Base-by-base conservation (phyloP, 805 yeast genomes). In the Candida anglica region DNA sequence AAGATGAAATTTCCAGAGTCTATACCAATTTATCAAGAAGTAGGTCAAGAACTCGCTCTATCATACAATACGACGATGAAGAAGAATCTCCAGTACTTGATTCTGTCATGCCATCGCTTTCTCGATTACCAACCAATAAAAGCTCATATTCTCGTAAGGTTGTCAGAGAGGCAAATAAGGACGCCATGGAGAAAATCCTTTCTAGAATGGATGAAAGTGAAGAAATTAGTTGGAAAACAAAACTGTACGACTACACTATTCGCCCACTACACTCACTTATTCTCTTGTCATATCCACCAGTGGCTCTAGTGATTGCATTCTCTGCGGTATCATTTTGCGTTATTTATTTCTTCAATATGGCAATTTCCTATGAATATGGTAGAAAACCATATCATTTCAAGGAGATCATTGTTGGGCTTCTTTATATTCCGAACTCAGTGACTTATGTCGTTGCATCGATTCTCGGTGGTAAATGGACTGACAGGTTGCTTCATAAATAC, bases 391-490 rank as follows among this genome's bases (percentile, higher is more conserved):
- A 86, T 56, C 75, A 77, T 47, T 87, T 82, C 66, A 60, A 66
- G 21, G 58, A 84, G 0, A 57, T 85, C 31, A 67, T 79, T 36
- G 71, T 81, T 31, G 96, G 96, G 21, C 65, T 86, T 18, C 69
- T 84, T 36, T 86, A 85, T 60, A 77, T 86, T 21, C 95, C 96
- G 23, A 86, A 86, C 54, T 85, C 95, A 0, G 73, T 85, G 17
- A 75, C 89, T 0, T 86, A 86, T 50, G 58, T 86, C 23, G 44
- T 81, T 30, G 91, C 94, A 0, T 80, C 91, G 0, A 59, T 87
- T n/a, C 66, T 74, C 40, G 94, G 94, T 23, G 96, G 96, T 3
- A 69, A 69, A 41, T 86, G 91, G 83, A 79, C 78, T 34, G 96
- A 86, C 53, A 52, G 60, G 28, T 59, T 85, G 27, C 54, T 85